Percentiles rank a stretch among this genome's conserved stretches.
Evolutionary conservation across 2,329 filamentous ascomycete genomes (phyloP).

Genomic region (Davidsoniella virescens): DNA sequence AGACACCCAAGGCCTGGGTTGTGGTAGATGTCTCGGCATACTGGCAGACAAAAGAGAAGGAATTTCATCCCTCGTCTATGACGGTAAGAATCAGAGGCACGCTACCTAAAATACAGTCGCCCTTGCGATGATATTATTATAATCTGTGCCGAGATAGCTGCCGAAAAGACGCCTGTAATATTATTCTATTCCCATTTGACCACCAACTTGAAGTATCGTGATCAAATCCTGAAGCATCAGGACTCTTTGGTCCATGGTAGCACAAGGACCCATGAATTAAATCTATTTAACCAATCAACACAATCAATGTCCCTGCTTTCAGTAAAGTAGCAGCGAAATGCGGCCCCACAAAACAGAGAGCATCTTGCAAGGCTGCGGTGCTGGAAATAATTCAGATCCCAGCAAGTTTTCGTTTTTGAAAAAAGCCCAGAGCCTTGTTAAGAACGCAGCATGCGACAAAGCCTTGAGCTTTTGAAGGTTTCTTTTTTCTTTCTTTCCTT

Average conservation of each 20-base stretch:
- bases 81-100: constrained; percentile 10
- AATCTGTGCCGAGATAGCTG: neutral
- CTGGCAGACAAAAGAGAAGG: constrained; percentile 32
- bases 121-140: constrained; percentile 4
- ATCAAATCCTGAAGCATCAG: neutral
- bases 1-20: constrained; percentile 23
- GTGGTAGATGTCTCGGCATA: constrained; percentile 30
- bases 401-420: neutral
- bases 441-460: too few species aligned
- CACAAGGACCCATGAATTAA: too few species aligned
- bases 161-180: too few species aligned
- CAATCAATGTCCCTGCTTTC: too few species aligned
- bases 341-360: neutral
- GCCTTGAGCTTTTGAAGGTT: too few species aligned
- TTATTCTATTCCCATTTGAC: too few species aligned
- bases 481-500: too few species aligned
- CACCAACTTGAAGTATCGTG: too few species aligned
- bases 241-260: too few species aligned
- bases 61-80: constrained; percentile 17
- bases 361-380: neutral
- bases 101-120: constrained; percentile 14
- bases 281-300: neutral
- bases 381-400: constrained; percentile 1
- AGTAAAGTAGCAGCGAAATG: too few species aligned
- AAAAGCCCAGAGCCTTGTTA: neutral